Evolutionary conservation across 2,329 filamentous ascomycete species (phyloP), one percentile per base, ranked within the genome.

Genomic region (Podosphaera leucotricha): DNA sequence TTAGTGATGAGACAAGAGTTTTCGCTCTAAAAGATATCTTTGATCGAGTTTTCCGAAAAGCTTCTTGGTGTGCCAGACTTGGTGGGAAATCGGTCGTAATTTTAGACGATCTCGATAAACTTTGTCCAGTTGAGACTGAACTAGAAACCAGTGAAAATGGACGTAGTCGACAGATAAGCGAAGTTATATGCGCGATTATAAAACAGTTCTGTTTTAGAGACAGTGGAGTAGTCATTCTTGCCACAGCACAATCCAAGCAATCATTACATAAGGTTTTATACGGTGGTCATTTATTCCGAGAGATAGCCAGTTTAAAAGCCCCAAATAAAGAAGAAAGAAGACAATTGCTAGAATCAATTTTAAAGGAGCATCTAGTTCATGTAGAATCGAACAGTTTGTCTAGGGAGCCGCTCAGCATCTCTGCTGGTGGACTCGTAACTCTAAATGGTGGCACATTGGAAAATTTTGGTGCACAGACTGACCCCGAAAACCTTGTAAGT

Each of bases 61-160:
- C 90, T 2, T 79, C 81, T 37, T 98, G 90, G 90, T 85, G 83
- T 33, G 83, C 87, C 30, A 72, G 87, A 47, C 68, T 90, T 0
- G 86, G 85, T 19, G 90, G 90, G 3, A 77, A 75, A 49, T 73
- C 86, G 0, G 59, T 95, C 2, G 81, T 98, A 18, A 74, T 98
- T 41, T 66, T 98, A 1, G 90, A 98, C 55, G 90, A 98, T 55
- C 63, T 98, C 6, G 90, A 98, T 60, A 84, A 83, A 55, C 67
- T 98, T 1, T 95, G 87, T 56, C 87, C 90, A 0, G 79, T 77
- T 0, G 92, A 98, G 61, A 94, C 86, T 0, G 90, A 98, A 59
- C 68, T 98, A 11, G 84, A 94, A 60, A 82, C 92, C 3, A 86
- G 85, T 47, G 85, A 95, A 52, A 95, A 98, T 55, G 83, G 83